Conservation (phyloP, 1,139 yeast genomes). For the Lodderomyces metapsilosis region DNA sequence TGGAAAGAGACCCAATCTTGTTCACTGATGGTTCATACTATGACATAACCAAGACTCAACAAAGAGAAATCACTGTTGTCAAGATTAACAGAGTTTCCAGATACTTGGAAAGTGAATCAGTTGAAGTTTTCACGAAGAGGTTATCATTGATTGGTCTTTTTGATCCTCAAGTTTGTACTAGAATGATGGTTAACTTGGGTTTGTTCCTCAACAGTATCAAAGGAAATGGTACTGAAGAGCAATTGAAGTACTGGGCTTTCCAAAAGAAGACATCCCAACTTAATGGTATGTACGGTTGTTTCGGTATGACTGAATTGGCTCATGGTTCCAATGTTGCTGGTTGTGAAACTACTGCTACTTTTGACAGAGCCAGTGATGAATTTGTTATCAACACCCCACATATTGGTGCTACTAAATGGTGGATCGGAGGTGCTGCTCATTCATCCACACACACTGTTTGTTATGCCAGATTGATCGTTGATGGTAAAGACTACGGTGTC, state of each 20-base stretch:
- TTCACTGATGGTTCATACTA: constrained; percentile 34
- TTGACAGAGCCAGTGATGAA: constrained; percentile 39
- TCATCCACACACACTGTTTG: constrained; percentile 46
- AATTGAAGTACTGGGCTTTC: constrained; percentile 41
- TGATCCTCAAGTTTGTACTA: constrained; percentile 58
- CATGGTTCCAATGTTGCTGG: constrained; percentile 51
- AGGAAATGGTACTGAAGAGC: constrained; percentile 65
- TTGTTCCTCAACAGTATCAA: constrained; percentile 66
- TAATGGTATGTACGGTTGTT: constrained; percentile 45
- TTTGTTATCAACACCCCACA: constrained; percentile 48
- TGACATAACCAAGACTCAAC: constrained; percentile 36
- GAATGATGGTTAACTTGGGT: constrained; percentile 65
- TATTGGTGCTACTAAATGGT: constrained; percentile 52
- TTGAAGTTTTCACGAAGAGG: constrained; percentile 37
- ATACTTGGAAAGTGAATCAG: constrained; percentile 38
- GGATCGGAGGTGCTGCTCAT: constrained; percentile 55
- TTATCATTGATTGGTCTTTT: constrained; percentile 56
- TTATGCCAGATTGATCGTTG: constrained; percentile 44
- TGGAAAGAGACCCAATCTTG: constrained; percentile 47
- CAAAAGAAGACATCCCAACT: constrained; percentile 35
- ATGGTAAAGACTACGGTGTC: constrained; percentile 48
- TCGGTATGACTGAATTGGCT: constrained; percentile 51
- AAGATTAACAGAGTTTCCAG: constrained; percentile 39
- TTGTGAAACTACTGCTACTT: constrained; percentile 48
- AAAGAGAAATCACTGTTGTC: constrained; percentile 35